Evolutionary conservation across 2,329 filamentous ascomycete species (phyloP).

Genomic region (Zasmidium citrigriseum): DNA sequence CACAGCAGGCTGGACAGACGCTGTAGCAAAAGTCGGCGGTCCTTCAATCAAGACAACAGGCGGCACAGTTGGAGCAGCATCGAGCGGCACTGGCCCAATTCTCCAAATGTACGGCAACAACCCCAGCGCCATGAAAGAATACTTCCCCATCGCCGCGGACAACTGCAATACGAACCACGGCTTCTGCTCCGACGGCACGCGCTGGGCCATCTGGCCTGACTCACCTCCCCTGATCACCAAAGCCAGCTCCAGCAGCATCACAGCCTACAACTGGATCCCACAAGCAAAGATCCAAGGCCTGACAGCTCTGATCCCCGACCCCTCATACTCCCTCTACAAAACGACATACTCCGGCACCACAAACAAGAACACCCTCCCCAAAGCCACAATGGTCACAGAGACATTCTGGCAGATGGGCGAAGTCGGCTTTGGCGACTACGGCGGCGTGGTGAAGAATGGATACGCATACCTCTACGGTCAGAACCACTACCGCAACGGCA

Average conservation of each 20-base stretch:
- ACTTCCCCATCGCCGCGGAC: slow-evolving; percentile 13
- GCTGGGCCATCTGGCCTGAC: slow-evolving; percentile 27
- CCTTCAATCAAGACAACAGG: slow-evolving; percentile 4
- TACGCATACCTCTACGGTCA: slow-evolving; percentile 26
- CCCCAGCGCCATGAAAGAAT: slow-evolving; percentile 8
- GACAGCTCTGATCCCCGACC: slow-evolving; percentile 8
- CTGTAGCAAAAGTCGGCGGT: slow-evolving; percentile 3
- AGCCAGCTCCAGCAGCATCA: slow-evolving; percentile 2
- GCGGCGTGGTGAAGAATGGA: slow-evolving; percentile 17
- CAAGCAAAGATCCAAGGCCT: slow-evolving; percentile 15
- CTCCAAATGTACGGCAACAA: slow-evolving; percentile 19
- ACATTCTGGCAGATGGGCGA: slow-evolving; percentile 22
- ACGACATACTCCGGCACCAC: slow-evolving; percentile 14
- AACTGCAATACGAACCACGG: slow-evolving; percentile 13
- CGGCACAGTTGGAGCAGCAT: slow-evolving; percentile 14
- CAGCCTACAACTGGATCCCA: slow-evolving; percentile 23
- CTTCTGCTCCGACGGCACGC: slow-evolving; percentile 12
- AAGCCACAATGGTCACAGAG: slow-evolving; percentile 15
- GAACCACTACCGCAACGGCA: slow-evolving; percentile 6
- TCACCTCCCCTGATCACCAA: slow-evolving; percentile 18
- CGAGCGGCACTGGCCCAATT: slow-evolving; percentile 18
- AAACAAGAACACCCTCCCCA: slow-evolving; percentile 18
- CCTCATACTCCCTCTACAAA: slow-evolving; percentile 20
- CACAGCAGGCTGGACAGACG: slow-evolving; percentile 23
- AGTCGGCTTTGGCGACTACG: slow-evolving; percentile 24